Conservation (phyloP, 345 rosid species). For the Viola odorata region DNA sequence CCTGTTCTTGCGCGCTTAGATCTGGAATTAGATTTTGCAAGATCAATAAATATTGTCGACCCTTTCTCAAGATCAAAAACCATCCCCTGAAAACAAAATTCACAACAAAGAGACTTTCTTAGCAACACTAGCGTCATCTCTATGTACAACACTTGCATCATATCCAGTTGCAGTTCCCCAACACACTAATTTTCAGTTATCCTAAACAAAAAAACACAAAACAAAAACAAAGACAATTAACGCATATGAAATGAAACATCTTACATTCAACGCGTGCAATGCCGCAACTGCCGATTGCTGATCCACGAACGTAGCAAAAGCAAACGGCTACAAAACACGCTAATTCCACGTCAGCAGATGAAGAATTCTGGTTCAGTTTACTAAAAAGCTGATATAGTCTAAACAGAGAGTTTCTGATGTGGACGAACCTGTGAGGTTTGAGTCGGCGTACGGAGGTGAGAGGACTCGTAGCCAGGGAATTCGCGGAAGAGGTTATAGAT, state of each 20-base stretch:
- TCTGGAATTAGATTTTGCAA: slow-evolving; percentile 86
- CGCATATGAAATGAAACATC: slow-evolving; percentile 13
- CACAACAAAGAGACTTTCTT: slow-evolving; percentile 3
- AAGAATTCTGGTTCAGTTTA: background rate
- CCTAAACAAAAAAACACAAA: background rate
- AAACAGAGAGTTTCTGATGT: background rate
- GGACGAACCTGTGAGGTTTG: slow-evolving; percentile 39
- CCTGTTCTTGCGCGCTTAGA: slow-evolving; percentile 81
- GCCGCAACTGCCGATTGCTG: slow-evolving; percentile 71
- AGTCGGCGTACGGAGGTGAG: slow-evolving; percentile 60
- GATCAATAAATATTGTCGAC: slow-evolving; percentile 69
- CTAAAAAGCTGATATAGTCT: too few relatives aligned
- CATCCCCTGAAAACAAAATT: slow-evolving; percentile 57
- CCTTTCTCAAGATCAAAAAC: slow-evolving; percentile 89
- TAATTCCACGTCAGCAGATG: too few relatives aligned
- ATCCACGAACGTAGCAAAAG: slow-evolving; percentile 73
- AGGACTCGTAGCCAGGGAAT: slow-evolving; percentile 82
- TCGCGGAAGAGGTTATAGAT: slow-evolving; percentile 84
- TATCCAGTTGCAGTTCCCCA: too few relatives aligned
- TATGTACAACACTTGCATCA: too few relatives aligned
- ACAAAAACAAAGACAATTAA: background rate
- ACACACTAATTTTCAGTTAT: too few relatives aligned
- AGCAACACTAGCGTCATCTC: too few relatives aligned
- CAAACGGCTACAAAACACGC: slow-evolving; percentile 55
- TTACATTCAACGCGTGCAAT: slow-evolving; percentile 75